Conservation (phyloP, 2,329 filamentous ascomycete species). For the Cladosporium sp. region DNA sequence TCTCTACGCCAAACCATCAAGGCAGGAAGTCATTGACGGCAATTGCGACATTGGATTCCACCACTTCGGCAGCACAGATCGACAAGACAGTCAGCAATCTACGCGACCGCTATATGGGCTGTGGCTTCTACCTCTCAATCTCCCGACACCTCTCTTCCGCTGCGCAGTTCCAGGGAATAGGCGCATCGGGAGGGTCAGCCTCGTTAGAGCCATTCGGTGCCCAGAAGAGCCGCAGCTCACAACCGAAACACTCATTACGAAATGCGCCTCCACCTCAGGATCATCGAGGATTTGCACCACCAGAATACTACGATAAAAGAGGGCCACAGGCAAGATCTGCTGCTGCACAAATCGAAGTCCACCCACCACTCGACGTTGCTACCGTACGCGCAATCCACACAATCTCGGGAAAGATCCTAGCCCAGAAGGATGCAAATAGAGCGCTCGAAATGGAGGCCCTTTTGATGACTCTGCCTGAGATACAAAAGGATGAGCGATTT, state of each 20-base stretch:
- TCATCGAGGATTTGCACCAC: conserved; percentile 68
- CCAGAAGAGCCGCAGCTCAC: conserved; percentile 20
- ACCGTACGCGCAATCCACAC: conserved; percentile 82
- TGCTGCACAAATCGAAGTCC: conserved; percentile 43
- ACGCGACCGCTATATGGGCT: conserved; percentile 81
- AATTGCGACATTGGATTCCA: conserved; percentile 74
- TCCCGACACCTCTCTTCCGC: conserved; percentile 79
- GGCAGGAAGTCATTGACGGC: conserved; percentile 71
- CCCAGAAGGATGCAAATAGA: conserved; percentile 44
- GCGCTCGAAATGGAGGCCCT: conserved; percentile 87
- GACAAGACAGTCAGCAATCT: conserved; percentile 72
- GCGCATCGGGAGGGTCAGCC: conserved; percentile 1
- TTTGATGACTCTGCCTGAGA: conserved; percentile 78
- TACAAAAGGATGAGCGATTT: conserved; percentile 85
- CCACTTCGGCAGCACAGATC: conserved; percentile 78
- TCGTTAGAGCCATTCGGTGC: conserved; percentile 29
- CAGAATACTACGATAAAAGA: conserved; percentile 64
- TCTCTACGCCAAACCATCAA: conserved; percentile 11
- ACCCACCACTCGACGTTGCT: conserved; percentile 70
- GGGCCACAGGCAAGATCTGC: conserved; percentile 49
- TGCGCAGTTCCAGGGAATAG: conserved; percentile 12
- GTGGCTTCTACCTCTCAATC: conserved; percentile 74
- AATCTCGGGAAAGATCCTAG: conserved; percentile 73
- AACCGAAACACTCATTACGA: conserved; percentile 31
- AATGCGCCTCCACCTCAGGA: conserved; percentile 46